phyloP scores from a whole-genome alignment of 352 stramenopile species.

The Phytophthora pluvialis region DNA sequence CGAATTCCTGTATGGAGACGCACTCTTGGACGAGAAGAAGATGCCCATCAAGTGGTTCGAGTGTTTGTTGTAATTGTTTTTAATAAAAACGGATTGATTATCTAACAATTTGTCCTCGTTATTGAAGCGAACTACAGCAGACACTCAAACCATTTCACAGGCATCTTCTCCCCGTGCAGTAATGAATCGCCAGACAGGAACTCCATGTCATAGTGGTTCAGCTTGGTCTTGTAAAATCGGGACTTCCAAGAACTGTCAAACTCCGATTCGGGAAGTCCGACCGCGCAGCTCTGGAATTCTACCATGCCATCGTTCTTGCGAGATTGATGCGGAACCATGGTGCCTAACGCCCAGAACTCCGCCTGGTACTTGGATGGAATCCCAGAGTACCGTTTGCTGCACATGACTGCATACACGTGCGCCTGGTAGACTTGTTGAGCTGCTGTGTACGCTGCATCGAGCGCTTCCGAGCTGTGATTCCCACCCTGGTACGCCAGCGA shows the following conservation, averaged over 20 bases:
- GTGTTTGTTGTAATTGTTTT: slow-evolving; percentile 45
- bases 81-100: background rate
- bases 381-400: slow-evolving; percentile 37
- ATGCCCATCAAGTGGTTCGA: slow-evolving; percentile 58
- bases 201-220: slow-evolving; percentile 54
- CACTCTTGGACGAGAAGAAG: slow-evolving; percentile 47
- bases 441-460: slow-evolving; percentile 29
- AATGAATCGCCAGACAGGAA: slow-evolving; percentile 45
- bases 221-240: slow-evolving; percentile 36
- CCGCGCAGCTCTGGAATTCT: slow-evolving; percentile 45
- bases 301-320: slow-evolving; percentile 42
- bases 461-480: slow-evolving; percentile 8
- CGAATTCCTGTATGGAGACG: slow-evolving; percentile 49
- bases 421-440: slow-evolving; percentile 30
- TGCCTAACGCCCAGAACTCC: slow-evolving; percentile 18
- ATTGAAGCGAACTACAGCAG: slow-evolving; percentile 14
- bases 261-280: slow-evolving; percentile 19
- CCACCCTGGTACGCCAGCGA: slow-evolving; percentile 39
- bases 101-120: background rate
- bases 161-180: slow-evolving; percentile 37
- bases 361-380: slow-evolving; percentile 36
- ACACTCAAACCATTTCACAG: slow-evolving; percentile 52
- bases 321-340: slow-evolving; percentile 27
- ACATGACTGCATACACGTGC: slow-evolving; percentile 44
- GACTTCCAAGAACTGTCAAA: slow-evolving; percentile 34